Evolutionary conservation across 352 stramenopile species (phyloP).

Genomic region (Elongisporangium prolatum): DNA sequence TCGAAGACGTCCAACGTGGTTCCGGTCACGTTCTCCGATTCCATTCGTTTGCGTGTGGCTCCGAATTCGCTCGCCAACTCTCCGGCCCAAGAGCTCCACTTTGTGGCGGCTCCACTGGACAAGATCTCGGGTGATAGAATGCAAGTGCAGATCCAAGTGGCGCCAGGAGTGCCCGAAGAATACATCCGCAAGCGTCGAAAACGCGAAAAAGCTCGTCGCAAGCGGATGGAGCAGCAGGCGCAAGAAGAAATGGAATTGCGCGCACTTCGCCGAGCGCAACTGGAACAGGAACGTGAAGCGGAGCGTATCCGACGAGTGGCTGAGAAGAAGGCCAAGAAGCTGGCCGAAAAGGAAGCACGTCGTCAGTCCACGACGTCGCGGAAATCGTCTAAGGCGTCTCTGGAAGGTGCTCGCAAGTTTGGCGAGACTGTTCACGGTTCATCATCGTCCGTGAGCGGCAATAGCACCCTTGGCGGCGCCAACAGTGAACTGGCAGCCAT

Average conservation of each 20-base stretch:
- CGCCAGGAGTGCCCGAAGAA: conserved; percentile 64
- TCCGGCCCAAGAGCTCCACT: conserved; percentile 62
- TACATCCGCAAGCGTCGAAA: conserved; percentile 86
- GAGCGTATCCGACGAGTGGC: conserved; percentile 74
- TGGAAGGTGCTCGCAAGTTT: conserved; percentile 75
- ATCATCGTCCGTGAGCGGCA: conserved; percentile 25
- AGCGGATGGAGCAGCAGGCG: conserved; percentile 62
- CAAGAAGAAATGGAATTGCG: conserved; percentile 74
- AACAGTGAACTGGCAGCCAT: conserved; percentile 83
- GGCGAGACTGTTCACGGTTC: conserved; percentile 46
- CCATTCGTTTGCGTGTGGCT: conserved; percentile 48
- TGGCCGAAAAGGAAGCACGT: conserved; percentile 62
- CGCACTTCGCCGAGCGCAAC: conserved; percentile 59
- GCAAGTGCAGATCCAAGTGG: conserved; percentile 50
- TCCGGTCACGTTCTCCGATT: conserved; percentile 68
- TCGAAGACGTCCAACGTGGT: conserved; percentile 42
- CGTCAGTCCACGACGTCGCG: conserved; percentile 29
- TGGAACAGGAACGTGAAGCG: conserved; percentile 57
- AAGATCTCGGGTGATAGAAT: conserved; percentile 40
- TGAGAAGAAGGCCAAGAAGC: conserved; percentile 87
- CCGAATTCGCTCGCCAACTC: conserved; percentile 46
- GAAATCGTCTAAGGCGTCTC: conserved; percentile 38
- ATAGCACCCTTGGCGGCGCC: conserved; percentile 46
- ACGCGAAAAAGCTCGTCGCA: conserved; percentile 74
- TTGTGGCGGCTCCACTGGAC: conserved; percentile 37